Evolutionary conservation across 148 eudicot species (phyloP), one percentile per base, ranked within the genome.

Genomic region (Silene conica): DNA sequence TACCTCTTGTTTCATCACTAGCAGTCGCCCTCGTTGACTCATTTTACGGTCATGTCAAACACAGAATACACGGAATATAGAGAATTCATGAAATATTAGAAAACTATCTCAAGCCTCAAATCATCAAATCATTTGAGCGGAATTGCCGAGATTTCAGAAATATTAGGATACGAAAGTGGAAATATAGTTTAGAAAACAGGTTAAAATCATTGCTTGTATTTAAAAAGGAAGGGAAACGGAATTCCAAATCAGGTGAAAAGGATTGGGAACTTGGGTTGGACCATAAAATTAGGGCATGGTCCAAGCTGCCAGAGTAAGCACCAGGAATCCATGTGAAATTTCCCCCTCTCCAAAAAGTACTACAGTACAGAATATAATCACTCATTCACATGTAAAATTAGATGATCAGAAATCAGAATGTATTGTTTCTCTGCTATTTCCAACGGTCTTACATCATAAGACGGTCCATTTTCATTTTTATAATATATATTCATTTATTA

Each of bases 281-380:
- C 71, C 70, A 73, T 73, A 48, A 74, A 78, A 71, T 80, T 80
- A n/a, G n/a, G n/a, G n/a, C n/a, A 81, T 59, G 82, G 86, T 81
- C 87, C 87, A 80, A 76, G 50, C 76, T 86, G 86, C 82, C 90
- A 84, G 87, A 45, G 57, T 64, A 71, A 48, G 67, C 78, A 81
- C 18, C 80, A 78, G 78, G 68, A 63, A 83, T 85, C 86, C 89
- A 89, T 85, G 93, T 87, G 87, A 85, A 73, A 63, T 25, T 18
- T 16, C 60, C 6, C 41, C 21, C 66, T 69, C 61, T 10, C 21
- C 62, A 41, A 57, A 61, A 68, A 73, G 78, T 78, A 81, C 73
- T 63, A 74, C 20, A 59, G 26, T 21, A 46, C 62, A 28, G 46
- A 23, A 26, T 16, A 63, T 65, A 9, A 70, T 71, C 74, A 48